Evolutionary conservation across 768 basidiomycete genomes (phyloP), one percentile per base, ranked within the genome.

Genomic region (Collybia nuda): DNA sequence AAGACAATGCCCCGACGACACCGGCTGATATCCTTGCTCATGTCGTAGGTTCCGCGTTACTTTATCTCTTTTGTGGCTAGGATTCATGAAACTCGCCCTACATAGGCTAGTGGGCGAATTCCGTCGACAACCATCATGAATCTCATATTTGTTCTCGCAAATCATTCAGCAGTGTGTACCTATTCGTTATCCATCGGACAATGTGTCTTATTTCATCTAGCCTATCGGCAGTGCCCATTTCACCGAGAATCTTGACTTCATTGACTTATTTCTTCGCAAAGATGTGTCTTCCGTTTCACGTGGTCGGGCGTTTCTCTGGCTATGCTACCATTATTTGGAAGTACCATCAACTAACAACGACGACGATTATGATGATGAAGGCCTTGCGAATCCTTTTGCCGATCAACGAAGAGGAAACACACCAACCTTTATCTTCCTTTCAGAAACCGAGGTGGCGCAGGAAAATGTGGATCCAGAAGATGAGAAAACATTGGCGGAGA

Each of bases 251-350:
- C 55, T 87, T 36, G 86, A 89, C 58, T 88, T 94, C 53, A 74
- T 87, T 22, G 92, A 94, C 69, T 70, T 95, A 49, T 95, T 95
- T 68, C 74, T 89, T 44, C 86, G 89, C 21, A 65, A 64, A 8
- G 81, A 88, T 56, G 75, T 91, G 39, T 84, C 90, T 6, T 92
- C 92, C 1, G 63, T 68, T 5, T 83, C 85, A 45, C 86, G 93
- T 39, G 90, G 89, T 6, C 77, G 71, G 39, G 88, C 86, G 2
- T 93, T 96, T 66, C 79, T 96, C 23, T 93, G 89, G 87, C 76
- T 94, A 48, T 78, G 93, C 61, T 93, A 82, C 69, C 82, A 87
- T 61, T 89, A 90, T 62, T 76, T 89, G 53, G 88, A 90, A 62
- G 67, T 68, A 12, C 62, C 68, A 8, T 58, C 65, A 4, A 55